Percentiles rank a stretch among this genome's conserved stretches.
Evolutionary conservation across 2,329 filamentous ascomycete species (phyloP).

Genomic region (Plenodomus biglobosus): DNA sequence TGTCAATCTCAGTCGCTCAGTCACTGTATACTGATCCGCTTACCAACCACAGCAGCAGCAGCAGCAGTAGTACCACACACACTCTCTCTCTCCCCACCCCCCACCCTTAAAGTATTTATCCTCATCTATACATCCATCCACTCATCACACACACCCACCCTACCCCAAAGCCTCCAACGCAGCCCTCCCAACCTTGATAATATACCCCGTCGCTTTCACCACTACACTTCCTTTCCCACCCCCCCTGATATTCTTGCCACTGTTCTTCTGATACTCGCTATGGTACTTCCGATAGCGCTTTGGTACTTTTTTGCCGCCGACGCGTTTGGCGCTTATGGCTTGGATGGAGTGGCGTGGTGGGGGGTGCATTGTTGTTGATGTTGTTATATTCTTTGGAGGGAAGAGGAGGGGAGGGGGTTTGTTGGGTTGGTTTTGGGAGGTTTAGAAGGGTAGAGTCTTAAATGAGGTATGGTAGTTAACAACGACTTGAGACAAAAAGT

Average conservation of each 20-base stretch:
- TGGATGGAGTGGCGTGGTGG: constrained; percentile 18
- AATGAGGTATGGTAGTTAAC: no score
- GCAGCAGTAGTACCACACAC: no score
- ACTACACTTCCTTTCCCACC: not conserved
- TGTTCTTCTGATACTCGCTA: constrained; percentile 4
- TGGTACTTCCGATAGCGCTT: constrained; percentile 22
- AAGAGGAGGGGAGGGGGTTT: not conserved
- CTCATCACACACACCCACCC: not conserved
- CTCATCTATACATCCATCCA: no score
- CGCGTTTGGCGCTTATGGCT: constrained; percentile 17
- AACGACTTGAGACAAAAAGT: no score
- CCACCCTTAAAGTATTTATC: no score
- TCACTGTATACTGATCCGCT: no score
- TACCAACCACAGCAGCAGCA: no score
- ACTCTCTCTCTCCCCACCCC: no score
- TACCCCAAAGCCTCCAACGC: not conserved
- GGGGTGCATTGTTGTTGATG: constrained; percentile 7
- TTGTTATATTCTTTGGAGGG: not conserved
- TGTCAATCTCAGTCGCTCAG: no score
- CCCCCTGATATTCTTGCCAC: constrained; percentile 2
- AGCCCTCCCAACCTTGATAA: not conserved
- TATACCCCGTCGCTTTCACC: not conserved
- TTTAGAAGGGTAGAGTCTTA: no score
- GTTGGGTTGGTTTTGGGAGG: no score
- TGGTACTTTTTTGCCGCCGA: constrained; percentile 18